A percentile compares a stretch with the other conserved stretches of the same genome.
phyloP scores from a whole-genome alignment of 768 basidiomycete species.

The Hydnum rufescens region DNA sequence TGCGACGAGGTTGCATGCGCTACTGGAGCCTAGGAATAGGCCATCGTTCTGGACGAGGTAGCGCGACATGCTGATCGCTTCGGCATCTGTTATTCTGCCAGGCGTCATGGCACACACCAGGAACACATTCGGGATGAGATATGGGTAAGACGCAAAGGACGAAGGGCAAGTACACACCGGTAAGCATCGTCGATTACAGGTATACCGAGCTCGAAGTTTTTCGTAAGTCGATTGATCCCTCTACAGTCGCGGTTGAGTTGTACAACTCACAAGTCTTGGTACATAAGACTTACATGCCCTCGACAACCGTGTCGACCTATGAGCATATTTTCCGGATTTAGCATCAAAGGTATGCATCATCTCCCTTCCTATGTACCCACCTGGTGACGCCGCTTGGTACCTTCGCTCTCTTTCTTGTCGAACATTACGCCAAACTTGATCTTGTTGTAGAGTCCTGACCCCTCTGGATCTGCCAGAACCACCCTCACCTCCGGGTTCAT shows the following conservation, averaged over 20 bases:
- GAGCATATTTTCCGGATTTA: no score
- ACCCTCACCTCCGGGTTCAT: conserved; percentile 46
- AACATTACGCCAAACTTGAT: conserved; percentile 91
- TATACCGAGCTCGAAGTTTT: conserved; percentile 72
- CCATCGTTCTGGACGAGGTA: conserved; percentile 83
- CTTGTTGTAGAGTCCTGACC: conserved; percentile 91
- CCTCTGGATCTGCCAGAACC: conserved; percentile 77
- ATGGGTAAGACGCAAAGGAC: background rate
- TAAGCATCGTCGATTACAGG: conserved; percentile 80
- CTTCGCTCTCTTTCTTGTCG: conserved; percentile 79
- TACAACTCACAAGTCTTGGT: background rate
- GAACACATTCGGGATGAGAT: background rate
- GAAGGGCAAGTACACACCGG: conserved; percentile 26
- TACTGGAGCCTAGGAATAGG: conserved; percentile 86
- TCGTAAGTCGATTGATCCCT: conserved; percentile 82
- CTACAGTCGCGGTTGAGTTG: conserved; percentile 22
- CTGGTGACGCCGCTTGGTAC: conserved; percentile 79
- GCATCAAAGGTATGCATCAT: background rate
- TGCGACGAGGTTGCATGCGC: conserved; percentile 90
- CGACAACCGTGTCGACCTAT: conserved; percentile 82
- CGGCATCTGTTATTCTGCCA: conserved; percentile 66
- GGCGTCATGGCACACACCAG: background rate
- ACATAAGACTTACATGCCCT: conserved; percentile 42
- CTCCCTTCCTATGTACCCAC: conserved; percentile 5
- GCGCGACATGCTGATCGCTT: conserved; percentile 91